Evolutionary conservation across 257 asterid genomes (phyloP).

Genomic region (Leonotis leonurus): DNA sequence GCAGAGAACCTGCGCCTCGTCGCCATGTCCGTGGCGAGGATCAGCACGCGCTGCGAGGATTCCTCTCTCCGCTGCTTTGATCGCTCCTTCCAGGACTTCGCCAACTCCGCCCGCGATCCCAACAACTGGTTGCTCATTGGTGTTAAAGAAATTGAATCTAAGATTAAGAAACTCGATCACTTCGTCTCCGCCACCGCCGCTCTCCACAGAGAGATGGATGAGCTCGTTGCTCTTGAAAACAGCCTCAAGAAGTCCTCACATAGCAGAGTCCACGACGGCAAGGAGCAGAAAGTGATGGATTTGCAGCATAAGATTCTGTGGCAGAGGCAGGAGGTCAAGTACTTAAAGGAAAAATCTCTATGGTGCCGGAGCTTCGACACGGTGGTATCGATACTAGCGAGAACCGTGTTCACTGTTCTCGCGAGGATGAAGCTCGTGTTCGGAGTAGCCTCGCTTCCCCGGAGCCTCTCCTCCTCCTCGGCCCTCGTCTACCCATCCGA

Average conservation of each 20-base stretch:
- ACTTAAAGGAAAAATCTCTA: slow-evolving; percentile 63
- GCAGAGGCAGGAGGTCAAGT: slow-evolving; percentile 73
- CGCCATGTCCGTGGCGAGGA: slow-evolving; percentile 50
- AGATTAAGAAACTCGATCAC: slow-evolving; percentile 56
- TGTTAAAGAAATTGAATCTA: slow-evolving; percentile 51
- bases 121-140: slow-evolving; percentile 42
- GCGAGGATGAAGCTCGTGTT: slow-evolving; percentile 77
- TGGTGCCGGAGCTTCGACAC: slow-evolving; percentile 83
- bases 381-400: slow-evolving; percentile 44
- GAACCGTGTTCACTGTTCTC: slow-evolving; percentile 56
- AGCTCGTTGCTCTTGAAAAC: slow-evolving; percentile 48
- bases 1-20: slow-evolving; percentile 52
- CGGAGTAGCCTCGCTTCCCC: slow-evolving; percentile 58
- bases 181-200: slow-evolving; percentile 40
- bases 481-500: slow-evolving; percentile 83
- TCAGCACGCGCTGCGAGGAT: slow-evolving; percentile 58
- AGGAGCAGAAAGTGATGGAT: slow-evolving; percentile 49
- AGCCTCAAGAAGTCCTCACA: slow-evolving; percentile 38
- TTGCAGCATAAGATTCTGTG: slow-evolving; percentile 65
- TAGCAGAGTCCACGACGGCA: slow-evolving; percentile 20
- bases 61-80: slow-evolving; percentile 51
- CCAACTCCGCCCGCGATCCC: slow-evolving; percentile 63
- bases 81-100: slow-evolving; percentile 50
- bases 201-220: slow-evolving; percentile 65
- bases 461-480: slow-evolving; percentile 67